Conservation (phyloP, 768 basidiomycete species). For the Suillus brevipes region DNA sequence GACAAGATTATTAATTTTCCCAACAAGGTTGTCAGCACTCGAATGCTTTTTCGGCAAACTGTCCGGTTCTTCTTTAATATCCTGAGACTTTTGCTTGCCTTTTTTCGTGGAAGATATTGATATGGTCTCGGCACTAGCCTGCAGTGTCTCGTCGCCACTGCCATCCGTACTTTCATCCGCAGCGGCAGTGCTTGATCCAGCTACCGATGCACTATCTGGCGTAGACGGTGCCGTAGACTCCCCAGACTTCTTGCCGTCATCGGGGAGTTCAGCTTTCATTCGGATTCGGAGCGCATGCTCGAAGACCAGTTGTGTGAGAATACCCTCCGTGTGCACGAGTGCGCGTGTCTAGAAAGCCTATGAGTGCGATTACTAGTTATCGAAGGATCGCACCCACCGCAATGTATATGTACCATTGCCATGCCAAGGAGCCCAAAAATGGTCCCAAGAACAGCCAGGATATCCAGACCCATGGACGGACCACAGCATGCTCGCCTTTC, state of each 20-base stretch:
- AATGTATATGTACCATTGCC: slow-evolving; percentile 55
- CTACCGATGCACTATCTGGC: slow-evolving; percentile 14
- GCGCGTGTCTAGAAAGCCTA: slow-evolving; percentile 36
- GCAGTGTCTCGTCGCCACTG: slow-evolving; percentile 7
- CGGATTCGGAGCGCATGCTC: slow-evolving; percentile 63
- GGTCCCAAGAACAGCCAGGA: slow-evolving; percentile 50
- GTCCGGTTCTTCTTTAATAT: background rate
- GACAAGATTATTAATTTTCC: slow-evolving; percentile 77
- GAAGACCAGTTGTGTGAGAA: slow-evolving; percentile 55
- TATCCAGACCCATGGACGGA: slow-evolving; percentile 75
- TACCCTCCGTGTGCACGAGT: slow-evolving; percentile 49
- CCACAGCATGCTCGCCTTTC: slow-evolving; percentile 43
- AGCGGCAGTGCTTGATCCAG: slow-evolving; percentile 15
- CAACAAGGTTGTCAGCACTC: slow-evolving; percentile 53
- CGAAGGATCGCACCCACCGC: slow-evolving; percentile 18
- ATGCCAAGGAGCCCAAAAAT: slow-evolving; percentile 39
- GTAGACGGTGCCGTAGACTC: slow-evolving; percentile 8
- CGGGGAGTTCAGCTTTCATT: slow-evolving; percentile 19
- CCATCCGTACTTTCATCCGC: slow-evolving; percentile 10
- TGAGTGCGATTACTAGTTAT: slow-evolving; percentile 7
- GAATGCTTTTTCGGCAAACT: slow-evolving; percentile 2
- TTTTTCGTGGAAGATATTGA: slow-evolving; percentile 2
- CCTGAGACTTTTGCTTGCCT: slow-evolving; percentile 8
- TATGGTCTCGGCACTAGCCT: background rate
- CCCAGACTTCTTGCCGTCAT: slow-evolving; percentile 6